A percentile compares a stretch with the other conserved stretches of the same genome.
These are phyloP conservation scores for Dioszegia hungarica DNA, from an alignment of 768 basidiomycete genomes.

Conservation along the genomic window DNA sequence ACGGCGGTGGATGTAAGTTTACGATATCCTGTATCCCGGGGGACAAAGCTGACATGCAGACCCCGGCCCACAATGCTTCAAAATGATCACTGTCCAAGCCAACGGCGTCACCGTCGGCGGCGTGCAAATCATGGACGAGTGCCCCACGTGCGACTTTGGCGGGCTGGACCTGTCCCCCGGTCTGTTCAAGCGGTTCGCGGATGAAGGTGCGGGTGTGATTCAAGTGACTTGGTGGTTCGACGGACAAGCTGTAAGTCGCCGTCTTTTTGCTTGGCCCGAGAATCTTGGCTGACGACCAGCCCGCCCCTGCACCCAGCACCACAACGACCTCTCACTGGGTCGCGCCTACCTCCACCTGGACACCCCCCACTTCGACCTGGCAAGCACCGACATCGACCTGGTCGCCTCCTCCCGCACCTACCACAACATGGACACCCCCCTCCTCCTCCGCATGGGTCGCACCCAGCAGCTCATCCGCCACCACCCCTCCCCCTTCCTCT, in stretches of 20 bases:
- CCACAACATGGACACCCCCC: slow-evolving; percentile 7
- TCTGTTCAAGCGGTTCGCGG: slow-evolving; percentile 38
- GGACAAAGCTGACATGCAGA: slow-evolving; percentile 8
- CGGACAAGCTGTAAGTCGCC: slow-evolving; percentile 12
- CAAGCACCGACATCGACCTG: slow-evolving; percentile 22
- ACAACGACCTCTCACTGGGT: slow-evolving; percentile 21
- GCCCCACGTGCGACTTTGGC: slow-evolving; percentile 41
- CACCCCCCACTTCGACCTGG: slow-evolving; percentile 17
- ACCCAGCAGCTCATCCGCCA: slow-evolving; percentile 19
- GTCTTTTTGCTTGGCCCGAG: not conserved
- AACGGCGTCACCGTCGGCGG: slow-evolving; percentile 33
- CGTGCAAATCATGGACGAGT: slow-evolving; percentile 39
- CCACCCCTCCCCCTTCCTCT: slow-evolving; percentile 1
- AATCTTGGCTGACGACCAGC: not conserved
- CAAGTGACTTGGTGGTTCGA: slow-evolving; percentile 42
- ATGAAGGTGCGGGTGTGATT: slow-evolving; percentile 22
- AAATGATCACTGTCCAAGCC: slow-evolving; percentile 31
- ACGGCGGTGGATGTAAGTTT: slow-evolving; percentile 37
- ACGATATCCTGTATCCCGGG: not conserved
- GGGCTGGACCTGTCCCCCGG: slow-evolving; percentile 36
- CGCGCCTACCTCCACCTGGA: slow-evolving; percentile 26
- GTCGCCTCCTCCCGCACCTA: slow-evolving; percentile 12
- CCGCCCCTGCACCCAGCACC: not conserved
- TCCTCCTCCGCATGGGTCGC: slow-evolving; percentile 17
- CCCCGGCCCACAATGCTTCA: slow-evolving; percentile 46